Conservation (phyloP, 2,329 filamentous ascomycete genomes). For the Botrytis tulipae region DNA sequence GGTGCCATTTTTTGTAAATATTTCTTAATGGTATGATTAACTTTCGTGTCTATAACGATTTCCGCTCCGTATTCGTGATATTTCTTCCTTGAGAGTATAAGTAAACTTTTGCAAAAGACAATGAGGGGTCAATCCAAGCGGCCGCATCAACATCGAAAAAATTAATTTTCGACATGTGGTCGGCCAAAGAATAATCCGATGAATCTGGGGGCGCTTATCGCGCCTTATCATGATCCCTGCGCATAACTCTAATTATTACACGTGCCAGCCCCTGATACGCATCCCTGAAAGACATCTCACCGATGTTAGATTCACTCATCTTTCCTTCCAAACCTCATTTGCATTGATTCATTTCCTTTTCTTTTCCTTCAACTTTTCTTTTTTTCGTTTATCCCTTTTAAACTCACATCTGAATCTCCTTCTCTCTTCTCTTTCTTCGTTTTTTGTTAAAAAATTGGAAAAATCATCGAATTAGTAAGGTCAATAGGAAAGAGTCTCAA, state of each 20-base stretch:
- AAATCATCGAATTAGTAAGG: not conserved
- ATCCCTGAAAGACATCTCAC: slow-evolving; percentile 4
- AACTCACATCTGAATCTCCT: too few relatives aligned
- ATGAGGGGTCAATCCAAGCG: slow-evolving; percentile 7
- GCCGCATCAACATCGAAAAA: slow-evolving; percentile 12
- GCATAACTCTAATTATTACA: not conserved
- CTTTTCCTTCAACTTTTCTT: not conserved
- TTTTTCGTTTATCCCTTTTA: not conserved
- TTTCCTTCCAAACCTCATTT: not conserved
- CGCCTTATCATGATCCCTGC: slow-evolving; percentile 6
- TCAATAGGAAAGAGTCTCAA: not conserved
- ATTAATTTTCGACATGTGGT: not conserved
- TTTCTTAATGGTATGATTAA: not conserved
- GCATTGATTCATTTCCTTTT: not conserved
- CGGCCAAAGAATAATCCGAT: slow-evolving; percentile 4
- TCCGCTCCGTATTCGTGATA: too few relatives aligned
- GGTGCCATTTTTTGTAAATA: slow-evolving; percentile 29
- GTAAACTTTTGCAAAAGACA: not conserved
- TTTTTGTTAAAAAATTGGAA: not conserved
- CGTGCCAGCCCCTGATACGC: slow-evolving; percentile 21
- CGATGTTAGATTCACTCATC: slow-evolving; percentile 2
- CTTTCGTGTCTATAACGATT: too few relatives aligned
- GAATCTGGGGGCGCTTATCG: slow-evolving; percentile 16
- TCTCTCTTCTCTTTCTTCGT: not conserved
- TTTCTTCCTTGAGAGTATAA: not conserved